Base-by-base conservation (phyloP, 192 early-diverging fungal species). In the Martensiomyces pterosporus region DNA sequence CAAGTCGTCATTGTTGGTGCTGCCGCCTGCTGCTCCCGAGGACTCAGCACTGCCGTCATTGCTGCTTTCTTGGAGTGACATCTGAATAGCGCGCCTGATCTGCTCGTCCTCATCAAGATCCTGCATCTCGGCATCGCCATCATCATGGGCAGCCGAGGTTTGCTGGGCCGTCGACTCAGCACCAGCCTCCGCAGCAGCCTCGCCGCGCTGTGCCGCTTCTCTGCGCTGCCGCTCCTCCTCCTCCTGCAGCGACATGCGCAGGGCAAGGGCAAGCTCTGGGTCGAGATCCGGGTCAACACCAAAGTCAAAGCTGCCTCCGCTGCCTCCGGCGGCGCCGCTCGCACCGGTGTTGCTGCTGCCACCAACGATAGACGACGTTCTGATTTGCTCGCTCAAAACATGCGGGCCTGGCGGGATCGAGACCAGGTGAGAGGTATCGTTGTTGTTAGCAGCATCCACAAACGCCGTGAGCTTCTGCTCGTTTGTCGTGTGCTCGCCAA, bases 221-320 rank as follows among this genome's bases (percentile, higher is more conserved):
- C 58, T 46, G 43, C 66, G 49, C 65, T 94, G 94, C 60, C 95
- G 81, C 24, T 91, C 93, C 38, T 85, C 83, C 55, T 97, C 95
- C 67, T 98, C 95, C 60, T 94, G 92, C 77, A 97, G 65, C 17
- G 94, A 97, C 73, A 98, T 97, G 51, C 92, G 83, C 44, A 98
- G 64, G 1, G 94, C 93, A 79, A 64, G 37, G 0, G 94, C 95
- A 38, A 98, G 63, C 64, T 97, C 95, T 7, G 93, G 94, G 62
- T 98, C 95, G 54, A 94, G 65, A 47, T 80, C 90, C 26, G 92
- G 89, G 57, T 98, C 95, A 21, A 94, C 89, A 0, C 91, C 92
- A 84, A 93, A 94, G 45, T 92, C 93, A 79, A 90, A 96, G 15
- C 72, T 81, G 5, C 37, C 57, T 5, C 17, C 16, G 36, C 57